phyloP scores from a whole-genome alignment of 306 rosid genomes.

The Senna siamea region DNA sequence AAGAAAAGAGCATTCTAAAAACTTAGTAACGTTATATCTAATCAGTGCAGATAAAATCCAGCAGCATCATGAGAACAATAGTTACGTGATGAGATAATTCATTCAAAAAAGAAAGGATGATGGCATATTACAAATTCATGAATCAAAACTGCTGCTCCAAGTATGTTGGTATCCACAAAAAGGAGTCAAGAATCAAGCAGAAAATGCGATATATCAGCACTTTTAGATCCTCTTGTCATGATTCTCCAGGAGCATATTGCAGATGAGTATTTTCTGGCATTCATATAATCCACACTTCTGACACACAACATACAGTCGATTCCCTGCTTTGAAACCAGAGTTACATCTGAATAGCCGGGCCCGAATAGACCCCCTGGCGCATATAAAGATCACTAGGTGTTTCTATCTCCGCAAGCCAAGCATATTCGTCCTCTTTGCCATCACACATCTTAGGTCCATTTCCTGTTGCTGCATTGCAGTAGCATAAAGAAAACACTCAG shows the following conservation, averaged over 20 bases:
- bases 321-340: constrained; percentile 20
- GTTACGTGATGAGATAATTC: too few relatives aligned
- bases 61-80: too few relatives aligned
- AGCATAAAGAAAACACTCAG: constrained; percentile 31
- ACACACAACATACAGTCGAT: constrained; percentile 3
- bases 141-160: constrained; percentile 6
- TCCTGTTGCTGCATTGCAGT: constrained; percentile 55
- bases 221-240: constrained; percentile 13
- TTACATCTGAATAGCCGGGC: constrained; percentile 71
- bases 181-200: constrained; percentile 7
- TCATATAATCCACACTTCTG: constrained; percentile 23
- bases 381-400: constrained; percentile 73
- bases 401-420: constrained; percentile 84
- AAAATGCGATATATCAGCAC: constrained; percentile 10
- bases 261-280: background rate
- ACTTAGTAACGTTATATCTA: too few relatives aligned
- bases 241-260: constrained; percentile 8
- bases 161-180: constrained; percentile 16
- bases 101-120: too few relatives aligned
- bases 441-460: constrained; percentile 40
- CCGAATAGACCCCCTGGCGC: constrained; percentile 75
- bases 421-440: constrained; percentile 74
- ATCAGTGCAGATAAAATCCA: too few relatives aligned
- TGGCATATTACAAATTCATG: too few relatives aligned
- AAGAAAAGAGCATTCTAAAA: background rate